Base-by-base conservation (phyloP, 345 rosid genomes). In the Pugionium cornutum region DNA sequence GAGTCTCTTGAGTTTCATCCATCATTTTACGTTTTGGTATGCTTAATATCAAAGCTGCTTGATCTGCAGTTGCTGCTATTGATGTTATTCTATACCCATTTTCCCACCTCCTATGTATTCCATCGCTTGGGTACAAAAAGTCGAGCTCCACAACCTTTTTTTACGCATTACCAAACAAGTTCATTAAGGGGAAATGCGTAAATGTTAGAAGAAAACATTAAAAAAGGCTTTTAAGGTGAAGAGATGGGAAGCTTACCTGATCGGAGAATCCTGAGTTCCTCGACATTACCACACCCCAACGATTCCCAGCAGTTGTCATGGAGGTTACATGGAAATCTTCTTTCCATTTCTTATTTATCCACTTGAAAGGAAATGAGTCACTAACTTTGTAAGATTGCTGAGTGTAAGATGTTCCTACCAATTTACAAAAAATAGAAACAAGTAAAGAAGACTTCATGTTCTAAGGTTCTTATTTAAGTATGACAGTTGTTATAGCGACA, bases 371-470 rank as follows among this genome's bases (percentile, higher is more conserved):
- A 77, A 95, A 95, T 18, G 91, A 77, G 41, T 91, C 97, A 0
- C 97, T 86, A 6, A 91, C 95, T 86, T 95, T 95, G 76, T 91
- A 95, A 2, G 99, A 95, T 63, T 95, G 97, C 77, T 95, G 99
- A 78, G 79, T 62, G 64, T 83, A 92, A 25, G 69, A 66, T 2
- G 97, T 94, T 52, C 92, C 96, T 90, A 82, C 30, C 37, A 39
- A 68, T 37, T 54, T 34, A 50, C 65, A 75, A 50, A 18, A 39
- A 58, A 42, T 9, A 65, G 42, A 37, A 11, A 43, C 4, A 32
- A 28, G 48, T 30, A 18, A 53, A 9, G 11, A 42, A 45, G 52
- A 40, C 57, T 50, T 34, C 10, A 33, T 10, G 30, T 9, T 47
- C 25, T 32, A 27, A 30, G 55, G 30, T 35, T 27, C 28, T 27